Conservation (phyloP, 2,329 filamentous ascomycete species). For the Cadophora luteo-olivacea region DNA sequence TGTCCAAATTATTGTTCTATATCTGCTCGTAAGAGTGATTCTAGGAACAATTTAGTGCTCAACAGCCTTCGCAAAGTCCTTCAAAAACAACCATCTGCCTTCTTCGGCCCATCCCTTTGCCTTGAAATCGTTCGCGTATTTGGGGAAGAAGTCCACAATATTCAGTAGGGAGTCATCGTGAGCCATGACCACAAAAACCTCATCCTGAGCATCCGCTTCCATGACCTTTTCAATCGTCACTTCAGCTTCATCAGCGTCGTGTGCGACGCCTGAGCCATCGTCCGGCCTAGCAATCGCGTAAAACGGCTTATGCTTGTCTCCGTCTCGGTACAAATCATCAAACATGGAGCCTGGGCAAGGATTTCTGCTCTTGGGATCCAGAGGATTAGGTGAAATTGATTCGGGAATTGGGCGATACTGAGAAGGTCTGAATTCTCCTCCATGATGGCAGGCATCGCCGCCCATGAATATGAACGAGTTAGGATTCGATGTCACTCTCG, state of each 20-base stretch:
- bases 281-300: constrained; percentile 40
- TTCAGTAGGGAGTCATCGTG: constrained; percentile 53
- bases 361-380: constrained; percentile 39
- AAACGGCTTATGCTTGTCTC: constrained; percentile 43
- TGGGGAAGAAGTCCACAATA: constrained; percentile 57
- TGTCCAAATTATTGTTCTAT: neutral
- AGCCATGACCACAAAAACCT: constrained; percentile 54
- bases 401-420: constrained; percentile 48
- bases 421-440: constrained; percentile 53
- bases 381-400: constrained; percentile 49
- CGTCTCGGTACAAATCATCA: constrained; percentile 47
- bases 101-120: constrained; percentile 54
- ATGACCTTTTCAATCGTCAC: constrained; percentile 53
- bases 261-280: constrained; percentile 26
- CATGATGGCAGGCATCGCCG: constrained; percentile 55
- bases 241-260: constrained; percentile 45
- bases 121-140: constrained; percentile 53
- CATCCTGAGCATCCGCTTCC: constrained; percentile 52
- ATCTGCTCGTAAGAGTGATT: neutral
- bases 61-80: constrained; percentile 54
- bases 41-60: constrained; percentile 4
- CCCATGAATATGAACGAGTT: constrained; percentile 57
- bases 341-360: constrained; percentile 52
- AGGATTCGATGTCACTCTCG: constrained; percentile 45
- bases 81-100: constrained; percentile 56